Evolutionary conservation across 345 rosid genomes (phyloP).

Genomic region (Salix arbutifolia): DNA sequence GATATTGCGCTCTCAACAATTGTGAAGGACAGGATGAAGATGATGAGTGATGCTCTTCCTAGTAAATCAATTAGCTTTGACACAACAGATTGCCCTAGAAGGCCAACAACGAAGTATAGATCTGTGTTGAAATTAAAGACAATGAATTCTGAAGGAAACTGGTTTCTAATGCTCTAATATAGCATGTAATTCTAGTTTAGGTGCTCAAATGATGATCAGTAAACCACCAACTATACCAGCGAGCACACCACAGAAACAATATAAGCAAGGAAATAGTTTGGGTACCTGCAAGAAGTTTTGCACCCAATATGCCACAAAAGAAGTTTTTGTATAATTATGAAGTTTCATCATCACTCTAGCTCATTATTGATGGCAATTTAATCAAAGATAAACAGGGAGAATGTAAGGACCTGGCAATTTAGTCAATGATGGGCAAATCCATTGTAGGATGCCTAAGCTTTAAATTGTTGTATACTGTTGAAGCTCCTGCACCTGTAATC

Average conservation of each 20-base stretch:
- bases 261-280: too few relatives aligned
- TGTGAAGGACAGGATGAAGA: slow-evolving; percentile 20
- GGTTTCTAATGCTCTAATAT: too few relatives aligned
- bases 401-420: too few relatives aligned
- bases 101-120: slow-evolving; percentile 19
- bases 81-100: slow-evolving; percentile 18
- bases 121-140: slow-evolving; percentile 1
- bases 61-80: slow-evolving; percentile 10
- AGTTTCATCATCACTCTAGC: not conserved
- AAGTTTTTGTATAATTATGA: slow-evolving; percentile 49
- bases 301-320: slow-evolving; percentile 54
- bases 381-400: too few relatives aligned
- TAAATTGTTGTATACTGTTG: too few relatives aligned
- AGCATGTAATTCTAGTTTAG: not conserved
- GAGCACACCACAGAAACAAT: too few relatives aligned
- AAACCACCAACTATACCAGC: slow-evolving; percentile 42
- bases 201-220: not conserved
- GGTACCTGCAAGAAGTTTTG: slow-evolving; percentile 62
- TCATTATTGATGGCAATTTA: too few relatives aligned
- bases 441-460: too few relatives aligned
- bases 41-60: slow-evolving; percentile 25
- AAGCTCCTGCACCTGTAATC: too few relatives aligned
- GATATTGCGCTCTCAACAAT: slow-evolving; percentile 19
- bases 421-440: too few relatives aligned
- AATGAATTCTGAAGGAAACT: not conserved